Evolutionary conservation across 352 stramenopile species (phyloP), one percentile per base, ranked within the genome.

Genomic region (Phytophthora melonis): DNA sequence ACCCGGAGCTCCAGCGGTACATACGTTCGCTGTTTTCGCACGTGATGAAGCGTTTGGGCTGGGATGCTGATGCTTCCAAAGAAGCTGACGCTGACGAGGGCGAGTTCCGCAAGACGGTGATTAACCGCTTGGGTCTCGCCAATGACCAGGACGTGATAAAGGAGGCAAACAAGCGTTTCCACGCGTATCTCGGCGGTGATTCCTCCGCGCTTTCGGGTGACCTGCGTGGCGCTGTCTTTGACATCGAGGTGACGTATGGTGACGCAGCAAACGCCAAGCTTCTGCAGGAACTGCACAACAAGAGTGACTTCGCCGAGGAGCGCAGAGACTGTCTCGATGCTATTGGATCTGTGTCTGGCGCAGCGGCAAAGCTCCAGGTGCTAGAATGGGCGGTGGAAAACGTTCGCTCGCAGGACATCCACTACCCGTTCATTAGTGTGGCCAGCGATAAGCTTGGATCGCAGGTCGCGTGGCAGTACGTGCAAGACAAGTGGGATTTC

Each of bases 301-400:
- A 74, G 59, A 90, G 80, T 25, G 83, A 93, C 41, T 86, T 92
- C 63, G 79, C 76, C 0, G 87, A 95, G 60, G 79, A 95, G 70
- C 89, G 89, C 36, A 72, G 75, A 14, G 84, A 93, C 68, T 92
- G 80, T 49, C 63, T 96, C 41, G 23, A 63, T 14, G 82, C 82
- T 3, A 82, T 96, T 53, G 88, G 88, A 8, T 79, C 65, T 30
- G 78, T 92, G 13, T 76, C 81, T 21, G 64, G 81, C 50, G 59
- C 74, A 21, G 45, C 64, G 13, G 41, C 79, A 6, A 89, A 95
- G 68, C 74, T 74, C 36, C 79, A 89, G 55, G 82, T 92, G 13
- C 78, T 97, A n/a, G 81, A 94, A 54, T 97, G 87, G 84, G 80
- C 84, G 2, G 62, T 97, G 3, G 75, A 81, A 13, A 82, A 83